phyloP scores from a whole-genome alignment of 495 filamentous ascomycete species.

The Extremus antarcticus region DNA sequence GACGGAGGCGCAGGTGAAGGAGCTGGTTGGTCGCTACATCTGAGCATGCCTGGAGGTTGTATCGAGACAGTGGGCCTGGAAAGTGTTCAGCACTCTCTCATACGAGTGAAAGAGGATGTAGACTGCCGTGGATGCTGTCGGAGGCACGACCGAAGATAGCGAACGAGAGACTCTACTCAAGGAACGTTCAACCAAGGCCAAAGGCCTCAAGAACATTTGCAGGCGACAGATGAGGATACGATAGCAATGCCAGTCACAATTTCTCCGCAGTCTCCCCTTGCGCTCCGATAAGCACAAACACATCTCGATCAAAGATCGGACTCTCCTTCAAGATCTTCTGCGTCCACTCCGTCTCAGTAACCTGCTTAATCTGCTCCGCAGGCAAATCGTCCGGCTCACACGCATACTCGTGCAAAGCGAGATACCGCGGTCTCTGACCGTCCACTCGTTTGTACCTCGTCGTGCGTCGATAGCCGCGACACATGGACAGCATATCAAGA shows the following conservation, averaged over 20 bases:
- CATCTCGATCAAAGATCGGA: constrained; percentile 7
- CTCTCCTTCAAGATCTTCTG: constrained; percentile 11
- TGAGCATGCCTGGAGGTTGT: too few species aligned
- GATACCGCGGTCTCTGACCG: constrained; percentile 11
- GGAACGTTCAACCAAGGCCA: too few species aligned
- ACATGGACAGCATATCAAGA: constrained; percentile 20
- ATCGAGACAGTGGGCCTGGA: too few species aligned
- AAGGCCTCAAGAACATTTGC: too few species aligned
- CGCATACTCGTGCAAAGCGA: constrained; percentile 21
- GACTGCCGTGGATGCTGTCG: too few species aligned
- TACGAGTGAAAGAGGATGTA: too few species aligned
- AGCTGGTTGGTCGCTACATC: neutral
- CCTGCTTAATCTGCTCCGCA: constrained; percentile 10
- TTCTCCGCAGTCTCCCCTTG: constrained; percentile 3
- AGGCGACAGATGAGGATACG: too few species aligned
- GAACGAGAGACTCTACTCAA: too few species aligned
- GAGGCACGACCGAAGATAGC: too few species aligned
- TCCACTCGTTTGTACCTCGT: constrained; percentile 17
- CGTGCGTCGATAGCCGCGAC: constrained; percentile 13
- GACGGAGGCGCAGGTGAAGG: neutral
- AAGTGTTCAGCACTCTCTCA: too few species aligned
- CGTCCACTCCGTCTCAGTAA: constrained; percentile 21
- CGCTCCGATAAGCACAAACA: constrained; percentile 12
- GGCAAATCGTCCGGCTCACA: constrained; percentile 10
- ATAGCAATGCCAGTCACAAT: too few species aligned